Evolutionary conservation across 1,284 basidiomycete species (phyloP).

Genomic region (Sporisorium iseilematis-ciliati): DNA sequence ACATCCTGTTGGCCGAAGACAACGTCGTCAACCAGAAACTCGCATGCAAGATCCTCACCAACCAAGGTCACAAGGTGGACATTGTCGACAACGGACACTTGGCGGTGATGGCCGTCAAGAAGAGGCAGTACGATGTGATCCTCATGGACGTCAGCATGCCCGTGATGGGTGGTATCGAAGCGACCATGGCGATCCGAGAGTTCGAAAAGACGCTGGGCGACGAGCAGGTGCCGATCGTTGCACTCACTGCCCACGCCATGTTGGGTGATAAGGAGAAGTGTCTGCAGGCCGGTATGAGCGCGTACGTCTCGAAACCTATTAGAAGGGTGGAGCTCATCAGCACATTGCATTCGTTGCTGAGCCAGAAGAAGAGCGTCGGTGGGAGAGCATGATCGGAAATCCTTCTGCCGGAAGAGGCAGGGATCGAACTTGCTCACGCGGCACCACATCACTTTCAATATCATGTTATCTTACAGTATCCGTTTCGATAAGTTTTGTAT

Average conservation of each 20-base stretch:
- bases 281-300: slow-evolving; percentile 66
- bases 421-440: not conserved
- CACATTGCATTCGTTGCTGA: slow-evolving; percentile 60
- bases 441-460: not conserved
- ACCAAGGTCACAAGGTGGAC: slow-evolving; percentile 94
- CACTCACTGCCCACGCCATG: slow-evolving; percentile 86
- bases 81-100: slow-evolving; percentile 97
- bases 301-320: slow-evolving; percentile 66
- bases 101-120: slow-evolving; percentile 89
- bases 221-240: slow-evolving; percentile 89
- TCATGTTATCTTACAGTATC: not conserved
- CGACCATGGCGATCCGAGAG: slow-evolving; percentile 77
- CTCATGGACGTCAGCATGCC: slow-evolving; percentile 91
- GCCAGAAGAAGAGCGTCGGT: slow-evolving; percentile 48
- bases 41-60: slow-evolving; percentile 96
- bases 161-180: slow-evolving; percentile 73
- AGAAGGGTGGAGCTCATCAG: slow-evolving; percentile 64
- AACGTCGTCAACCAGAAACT: slow-evolving; percentile 98
- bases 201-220: slow-evolving; percentile 83
- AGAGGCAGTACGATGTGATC: slow-evolving; percentile 76
- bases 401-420: slow-evolving; percentile 22
- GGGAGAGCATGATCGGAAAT: slow-evolving; percentile 20
- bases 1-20: slow-evolving; percentile 97
- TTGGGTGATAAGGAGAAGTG: slow-evolving; percentile 69
- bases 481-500: not conserved